Evolutionary conservation across 2,329 filamentous ascomycete species (phyloP), one percentile per base, ranked within the genome.

Genomic region (Aureobasidium sp.): DNA sequence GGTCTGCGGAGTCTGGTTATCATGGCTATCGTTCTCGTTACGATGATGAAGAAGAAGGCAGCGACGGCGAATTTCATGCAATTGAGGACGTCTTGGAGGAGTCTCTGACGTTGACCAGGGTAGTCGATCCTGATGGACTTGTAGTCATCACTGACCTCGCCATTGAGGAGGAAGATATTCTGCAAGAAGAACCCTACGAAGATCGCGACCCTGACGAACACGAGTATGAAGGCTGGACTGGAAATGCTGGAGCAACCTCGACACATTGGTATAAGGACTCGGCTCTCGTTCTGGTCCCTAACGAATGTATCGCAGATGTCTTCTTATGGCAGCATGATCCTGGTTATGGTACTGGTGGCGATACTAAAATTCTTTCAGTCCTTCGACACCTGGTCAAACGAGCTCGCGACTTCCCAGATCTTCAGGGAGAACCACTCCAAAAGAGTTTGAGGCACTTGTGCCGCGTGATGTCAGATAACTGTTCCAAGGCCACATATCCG

Each of bases 251-350:
- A 11, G 64, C 64, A 25, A 48, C 50, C 27, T 50, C 67, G 10
- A 69, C 68, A 1, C 67, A 66, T 48, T 67, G 67, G 55, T 73
- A 73, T 61, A 66, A 66, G 45, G 63, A 71, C 49, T 66, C 69
- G 10, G 70, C 72, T 9, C 53, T 57, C 3, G 8, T 57, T 25
- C 6, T 57, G 13, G 41, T 57, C 10, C 53, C 53, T 5, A 57
- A 57, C 11, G 53, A 57, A 8, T 21, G 6, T 7, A 45, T 57
- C n/a, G 37, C 25, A 30, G 11, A 42, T 11, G 14, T 41, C 13
- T 44, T 44, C 21, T 2, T 36, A 21, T 13, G 10, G 21, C 27
- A 25, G 14, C 9, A n/a, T 34, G 34, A 32, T 7, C 21, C 13
- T 11, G 36, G 36, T 8, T 45, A 57, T 34, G n/a, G 27, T n/a